These are phyloP conservation scores for Monosporozyma solicola DNA, from an alignment of 805 yeast species.

Conservation along the genomic window DNA sequence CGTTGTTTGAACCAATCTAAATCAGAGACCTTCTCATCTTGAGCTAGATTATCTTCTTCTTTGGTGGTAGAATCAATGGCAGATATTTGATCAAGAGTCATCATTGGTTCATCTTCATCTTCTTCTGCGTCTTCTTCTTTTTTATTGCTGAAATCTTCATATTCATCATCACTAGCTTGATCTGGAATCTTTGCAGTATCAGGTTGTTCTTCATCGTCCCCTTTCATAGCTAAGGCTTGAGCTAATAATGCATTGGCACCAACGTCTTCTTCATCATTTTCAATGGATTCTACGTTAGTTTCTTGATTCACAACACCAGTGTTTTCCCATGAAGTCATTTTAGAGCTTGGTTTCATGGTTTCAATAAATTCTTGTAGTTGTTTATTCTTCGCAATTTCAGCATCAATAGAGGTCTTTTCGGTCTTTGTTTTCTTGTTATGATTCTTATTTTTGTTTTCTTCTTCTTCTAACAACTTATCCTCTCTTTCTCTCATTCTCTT, in stretches of 20 bases:
- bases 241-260: conserved; percentile 34
- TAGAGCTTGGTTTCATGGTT: conserved; percentile 68
- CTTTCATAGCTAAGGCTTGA: conserved; percentile 33
- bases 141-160: conserved; percentile 28
- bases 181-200: conserved; percentile 20
- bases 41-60: conserved; percentile 30
- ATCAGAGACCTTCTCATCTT: conserved; percentile 54
- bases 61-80: conserved; percentile 10
- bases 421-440: conserved; percentile 28
- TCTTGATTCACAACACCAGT: conserved; percentile 1
- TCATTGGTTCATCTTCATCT: conserved; percentile 44
- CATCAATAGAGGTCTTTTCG: conserved; percentile 37
- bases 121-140: conserved; percentile 19
- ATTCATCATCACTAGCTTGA: conserved; percentile 40
- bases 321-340: conserved; percentile 64
- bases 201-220: conserved; percentile 24
- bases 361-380: conserved; percentile 73
- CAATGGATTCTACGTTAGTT: conserved; percentile 8
- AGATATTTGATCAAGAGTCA: conserved; percentile 31
- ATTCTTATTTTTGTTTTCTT: conserved; percentile 32
- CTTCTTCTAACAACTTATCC: conserved; percentile 37
- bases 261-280: conserved; percentile 22
- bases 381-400: conserved; percentile 54
- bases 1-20: conserved; percentile 79
- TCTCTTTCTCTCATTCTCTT: conserved; percentile 41